These are phyloP conservation scores for Mucor sp. DNA, from an alignment of 371 early-diverging fungal species.

Conservation along the genomic window DNA sequence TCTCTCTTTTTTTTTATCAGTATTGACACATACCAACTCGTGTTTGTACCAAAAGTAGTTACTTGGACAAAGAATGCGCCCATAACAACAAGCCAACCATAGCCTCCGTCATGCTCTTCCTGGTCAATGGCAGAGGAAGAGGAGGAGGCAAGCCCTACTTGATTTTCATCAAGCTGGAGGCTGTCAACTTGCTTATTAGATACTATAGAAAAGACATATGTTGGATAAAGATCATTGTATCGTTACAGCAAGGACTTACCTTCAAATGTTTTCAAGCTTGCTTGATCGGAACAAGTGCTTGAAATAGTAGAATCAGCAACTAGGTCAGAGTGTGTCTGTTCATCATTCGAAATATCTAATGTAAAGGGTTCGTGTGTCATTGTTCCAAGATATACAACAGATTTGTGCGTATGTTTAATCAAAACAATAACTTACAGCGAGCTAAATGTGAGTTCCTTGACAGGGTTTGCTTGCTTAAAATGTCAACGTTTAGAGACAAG, in stretches of 20 bases:
- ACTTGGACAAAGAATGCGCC: slow-evolving; percentile 63
- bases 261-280: not conserved
- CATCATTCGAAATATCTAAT: not conserved
- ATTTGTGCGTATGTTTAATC: not conserved
- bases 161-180: not conserved
- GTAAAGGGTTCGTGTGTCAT: not conserved
- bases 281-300: not conserved
- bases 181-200: not conserved
- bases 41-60: slow-evolving; percentile 51
- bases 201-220: not conserved
- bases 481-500: not conserved
- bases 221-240: not conserved
- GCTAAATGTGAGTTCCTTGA: not conserved
- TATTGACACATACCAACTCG: slow-evolving; percentile 29
- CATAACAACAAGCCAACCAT: slow-evolving; percentile 63
- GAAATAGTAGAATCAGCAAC: not conserved
- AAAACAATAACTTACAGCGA: not conserved
- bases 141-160: not conserved
- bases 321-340: not conserved
- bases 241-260: not conserved
- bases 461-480: not conserved
- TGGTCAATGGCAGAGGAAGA: not conserved
- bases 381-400: not conserved
- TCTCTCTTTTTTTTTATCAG: not conserved
- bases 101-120: slow-evolving; percentile 52